Base-by-base conservation (phyloP, 805 yeast genomes). In the Hyphopichia homilentoma region DNA sequence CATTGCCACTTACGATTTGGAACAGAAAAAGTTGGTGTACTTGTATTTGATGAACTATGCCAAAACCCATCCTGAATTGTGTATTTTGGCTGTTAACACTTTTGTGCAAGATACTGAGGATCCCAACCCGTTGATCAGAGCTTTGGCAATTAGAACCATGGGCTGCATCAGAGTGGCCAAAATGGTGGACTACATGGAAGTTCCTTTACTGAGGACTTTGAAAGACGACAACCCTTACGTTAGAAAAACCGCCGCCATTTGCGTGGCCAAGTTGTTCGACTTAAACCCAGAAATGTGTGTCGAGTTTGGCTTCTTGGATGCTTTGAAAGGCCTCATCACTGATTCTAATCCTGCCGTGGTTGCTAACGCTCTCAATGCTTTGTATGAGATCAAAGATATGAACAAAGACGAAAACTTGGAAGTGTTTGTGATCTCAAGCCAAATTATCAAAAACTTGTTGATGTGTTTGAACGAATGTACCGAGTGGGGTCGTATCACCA, bases 301-400 rank as follows among this genome's bases (percentile, higher is more conserved):
- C 26, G 96, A 90, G 50, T 80, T 83, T 48, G 97, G 96, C 4
- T 89, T 93, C 41, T 57, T 93, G 38, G 79, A 77, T 17, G 74
- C 71, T 37, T 66, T 93, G 43, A 67, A 81, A 40, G 68, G 67
- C 7, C 61, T 93, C 35, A 69, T 93, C 16, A 80, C 79, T 36
- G 99, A 93, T 57, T 64, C 89, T 3, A 93, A 94, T 56, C 97
- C 97, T 30, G 88, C 89, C 93, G 98, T 90, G 16, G 93, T 93
- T 21, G 96, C 97, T 19, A 93, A 93, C 56, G 87, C 97, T 1
- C 80, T 90, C 27, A 79, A 82, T 21, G 83, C 97, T 0, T 68
- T 93, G 31, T 77, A 81, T 23, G 97, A 90, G 59, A 87, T 93
- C 43, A 77, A 77, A 50, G 83, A 78, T 38, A 64, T 79, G 56